A percentile compares a stretch with the other conserved stretches of the same genome.
phyloP scores from a whole-genome alignment of 2,329 filamentous ascomycete genomes.

The Pseudogymnoascus sp. region DNA sequence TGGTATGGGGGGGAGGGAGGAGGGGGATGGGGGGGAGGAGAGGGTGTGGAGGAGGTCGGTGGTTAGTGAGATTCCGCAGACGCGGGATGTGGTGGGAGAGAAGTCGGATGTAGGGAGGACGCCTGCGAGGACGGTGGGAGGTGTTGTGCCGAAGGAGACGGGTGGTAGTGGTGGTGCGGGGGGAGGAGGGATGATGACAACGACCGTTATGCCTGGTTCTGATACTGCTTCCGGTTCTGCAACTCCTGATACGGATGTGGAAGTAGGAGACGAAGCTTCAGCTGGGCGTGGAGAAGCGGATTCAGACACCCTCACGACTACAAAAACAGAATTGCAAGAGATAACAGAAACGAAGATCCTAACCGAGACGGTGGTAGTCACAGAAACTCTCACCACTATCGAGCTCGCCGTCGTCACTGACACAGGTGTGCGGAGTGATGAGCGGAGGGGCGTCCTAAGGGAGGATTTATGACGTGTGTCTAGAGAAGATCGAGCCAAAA shows the following conservation, averaged over 20 bases:
- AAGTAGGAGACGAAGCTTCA: background rate
- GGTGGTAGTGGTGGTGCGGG: background rate
- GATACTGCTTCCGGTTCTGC: background rate
- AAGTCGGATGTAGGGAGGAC: background rate
- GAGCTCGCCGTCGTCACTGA: background rate
- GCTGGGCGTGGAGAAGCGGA: background rate
- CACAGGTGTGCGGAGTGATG: background rate
- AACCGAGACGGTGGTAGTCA: background rate
- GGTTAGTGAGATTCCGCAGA: background rate
- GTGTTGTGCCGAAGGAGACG: background rate
- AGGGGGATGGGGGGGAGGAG: background rate
- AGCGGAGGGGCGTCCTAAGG: background rate
- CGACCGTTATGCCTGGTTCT: background rate
- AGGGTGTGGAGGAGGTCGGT: background rate
- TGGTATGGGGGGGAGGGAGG: background rate
- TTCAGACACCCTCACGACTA: background rate
- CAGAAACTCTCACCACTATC: background rate
- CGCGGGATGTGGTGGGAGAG: background rate
- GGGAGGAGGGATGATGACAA: background rate
- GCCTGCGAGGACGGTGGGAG: background rate
- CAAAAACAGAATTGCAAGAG: background rate
- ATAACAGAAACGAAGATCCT: background rate
- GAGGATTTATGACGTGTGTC: background rate
- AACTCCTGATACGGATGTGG: background rate
- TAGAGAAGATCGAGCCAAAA: no score